Evolutionary conservation across 495 filamentous ascomycete genomes (phyloP), one percentile per base, ranked within the genome.

Genomic region (Cryomyces minteri): DNA sequence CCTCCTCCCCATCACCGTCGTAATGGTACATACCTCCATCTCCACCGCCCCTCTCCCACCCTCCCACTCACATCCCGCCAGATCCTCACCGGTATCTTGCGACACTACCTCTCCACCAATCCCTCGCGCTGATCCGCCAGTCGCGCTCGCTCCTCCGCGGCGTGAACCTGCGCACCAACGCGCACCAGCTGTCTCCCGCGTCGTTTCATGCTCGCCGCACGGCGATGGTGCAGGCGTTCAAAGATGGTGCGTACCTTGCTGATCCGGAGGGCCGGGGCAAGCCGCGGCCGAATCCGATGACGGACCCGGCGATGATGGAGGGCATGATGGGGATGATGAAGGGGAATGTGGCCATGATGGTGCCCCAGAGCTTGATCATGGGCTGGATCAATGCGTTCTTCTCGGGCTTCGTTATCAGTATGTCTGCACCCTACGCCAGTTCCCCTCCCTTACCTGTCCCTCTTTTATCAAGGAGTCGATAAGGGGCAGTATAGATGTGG

Each of bases 241-340:
- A 92, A 54, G 79, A 72, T 34, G 90, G 92, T 39, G 72, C 73
- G 25, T 96, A 84, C 61, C 66, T 98, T 30, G 95, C 94, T 61
- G 83, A 88, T 52, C 88, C 85, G 5, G 80, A 85, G 9, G 75
- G 69, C 54, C 78, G 78, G 49, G 88, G 87, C 42, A 82, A 94
- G 62, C 80, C 86, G 29, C 80, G 84, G 9, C 77, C 84, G 43
- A 96, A 98, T 62, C 90, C 92, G 14, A 88, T 96, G 83, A 82
- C 79, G 32, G 90, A 98, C 62, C 90, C 90, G n/a, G 82, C 79
- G 42, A 86, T 83, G 41, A 98, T 96, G 92, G 92, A 96, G 58
- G 87, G 84, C 46, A 95, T 96, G 88, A 96, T 96, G 90, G 88
- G 88, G 46, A 93, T 93, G 86, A 84, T 96, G 77, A 98, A 95